Percentiles rank a stretch among this genome's conserved stretches.
phyloP scores from a whole-genome alignment of 2,329 filamentous ascomycete genomes.

The Curvularia eragrostidis region DNA sequence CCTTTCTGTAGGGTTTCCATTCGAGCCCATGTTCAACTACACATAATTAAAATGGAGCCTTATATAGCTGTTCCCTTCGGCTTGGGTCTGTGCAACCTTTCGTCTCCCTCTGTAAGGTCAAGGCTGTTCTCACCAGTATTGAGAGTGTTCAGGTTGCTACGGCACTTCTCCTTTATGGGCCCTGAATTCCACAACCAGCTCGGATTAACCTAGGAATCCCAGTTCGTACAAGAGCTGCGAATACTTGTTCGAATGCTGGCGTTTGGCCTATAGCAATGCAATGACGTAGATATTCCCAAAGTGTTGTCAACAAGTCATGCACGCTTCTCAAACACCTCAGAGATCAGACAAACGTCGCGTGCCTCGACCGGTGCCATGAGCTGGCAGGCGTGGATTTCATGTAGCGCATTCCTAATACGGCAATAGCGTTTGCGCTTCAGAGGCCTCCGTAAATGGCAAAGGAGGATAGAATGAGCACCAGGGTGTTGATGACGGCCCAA shows the following conservation, averaged over 20 bases:
- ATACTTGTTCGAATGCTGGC: neutral
- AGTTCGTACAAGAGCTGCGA: neutral
- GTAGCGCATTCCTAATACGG: neutral
- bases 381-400: neutral
- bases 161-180: no score
- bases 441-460: constrained; percentile 93
- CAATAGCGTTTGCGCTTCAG: constrained; percentile 48
- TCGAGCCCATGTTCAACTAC: neutral
- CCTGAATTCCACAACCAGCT: neutral
- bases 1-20: no score
- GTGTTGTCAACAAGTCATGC: neutral
- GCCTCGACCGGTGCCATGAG: neutral
- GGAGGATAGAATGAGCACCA: constrained; percentile 83
- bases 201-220: neutral
- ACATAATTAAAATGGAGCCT: neutral
- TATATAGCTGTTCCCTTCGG: neutral
- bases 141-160: neutral
- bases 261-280: neutral
- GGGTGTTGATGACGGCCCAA: constrained; percentile 83
- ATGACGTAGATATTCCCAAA: neutral
- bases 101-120: neutral
- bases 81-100: neutral
- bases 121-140: neutral
- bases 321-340: neutral
- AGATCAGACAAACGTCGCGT: neutral